phyloP scores from a whole-genome alignment of 139 green algal species.

The Chlorella sp. region DNA sequence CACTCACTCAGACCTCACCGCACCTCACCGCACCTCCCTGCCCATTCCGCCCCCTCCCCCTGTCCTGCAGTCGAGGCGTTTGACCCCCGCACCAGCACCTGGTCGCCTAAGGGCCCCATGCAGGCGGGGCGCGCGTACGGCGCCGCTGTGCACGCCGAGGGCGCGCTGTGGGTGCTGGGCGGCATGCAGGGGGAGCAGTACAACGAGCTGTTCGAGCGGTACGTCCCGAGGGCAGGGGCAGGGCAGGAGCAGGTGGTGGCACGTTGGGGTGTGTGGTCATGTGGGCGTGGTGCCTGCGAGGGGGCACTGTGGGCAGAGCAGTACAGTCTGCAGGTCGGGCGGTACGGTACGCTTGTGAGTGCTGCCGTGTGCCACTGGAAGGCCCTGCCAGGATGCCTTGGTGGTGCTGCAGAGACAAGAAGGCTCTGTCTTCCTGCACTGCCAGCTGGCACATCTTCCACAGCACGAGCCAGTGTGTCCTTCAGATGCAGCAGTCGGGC shows the following conservation, averaged over 20 bases:
- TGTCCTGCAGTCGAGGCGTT: constrained; percentile 13
- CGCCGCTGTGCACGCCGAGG: constrained; percentile 26
- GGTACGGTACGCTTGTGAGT: neutral
- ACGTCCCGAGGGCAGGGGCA: neutral
- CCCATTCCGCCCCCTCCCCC: too few species aligned
- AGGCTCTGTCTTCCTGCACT: too few species aligned
- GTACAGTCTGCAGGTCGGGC: too few species aligned
- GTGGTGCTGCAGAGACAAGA: too few species aligned
- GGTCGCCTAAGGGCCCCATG: constrained; percentile 36
- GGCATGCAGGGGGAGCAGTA: constrained; percentile 44
- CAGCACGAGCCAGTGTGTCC: too few species aligned
- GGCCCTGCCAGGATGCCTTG: neutral
- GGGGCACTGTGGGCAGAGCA: neutral
- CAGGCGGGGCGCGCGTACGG: constrained; percentile 41
- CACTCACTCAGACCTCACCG: neutral
- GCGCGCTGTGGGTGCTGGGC: constrained; percentile 33
- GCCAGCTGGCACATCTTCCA: too few species aligned
- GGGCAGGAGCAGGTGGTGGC: neutral
- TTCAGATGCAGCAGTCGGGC: too few species aligned
- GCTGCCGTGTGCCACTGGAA: neutral
- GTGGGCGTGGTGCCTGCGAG: neutral
- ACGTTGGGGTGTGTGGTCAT: neutral
- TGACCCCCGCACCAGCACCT: constrained; percentile 16
- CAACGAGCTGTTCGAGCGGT: constrained; percentile 47
- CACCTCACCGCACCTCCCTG: neutral